Evolutionary conservation across 2,329 filamentous ascomycete species (phyloP).

Genomic region (Arthrocladium fulminans): DNA sequence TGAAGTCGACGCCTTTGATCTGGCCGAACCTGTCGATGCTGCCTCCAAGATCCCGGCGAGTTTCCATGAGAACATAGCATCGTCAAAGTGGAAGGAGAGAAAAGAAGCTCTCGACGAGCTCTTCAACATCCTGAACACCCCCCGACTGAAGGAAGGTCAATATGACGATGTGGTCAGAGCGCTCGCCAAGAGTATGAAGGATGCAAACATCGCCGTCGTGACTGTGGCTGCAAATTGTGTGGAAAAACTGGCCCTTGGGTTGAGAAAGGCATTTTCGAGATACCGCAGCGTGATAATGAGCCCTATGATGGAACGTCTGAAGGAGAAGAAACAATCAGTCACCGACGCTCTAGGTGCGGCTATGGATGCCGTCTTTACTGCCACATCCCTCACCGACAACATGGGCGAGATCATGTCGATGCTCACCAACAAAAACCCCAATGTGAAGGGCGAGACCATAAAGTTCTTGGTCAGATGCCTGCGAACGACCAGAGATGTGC

Average conservation of each 20-base stretch:
- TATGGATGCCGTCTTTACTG: slow-evolving; percentile 60
- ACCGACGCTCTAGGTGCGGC: slow-evolving; percentile 80
- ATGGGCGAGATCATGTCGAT: slow-evolving; percentile 84
- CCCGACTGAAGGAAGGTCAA: slow-evolving; percentile 81
- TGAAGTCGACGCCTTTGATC: slow-evolving; percentile 71
- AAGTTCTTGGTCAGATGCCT: slow-evolving; percentile 87
- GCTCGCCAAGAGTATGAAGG: slow-evolving; percentile 95
- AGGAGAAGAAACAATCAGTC: slow-evolving; percentile 91
- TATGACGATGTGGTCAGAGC: slow-evolving; percentile 76
- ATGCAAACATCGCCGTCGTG: slow-evolving; percentile 92
- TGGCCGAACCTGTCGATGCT: slow-evolving; percentile 79
- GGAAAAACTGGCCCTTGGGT: slow-evolving; percentile 75
- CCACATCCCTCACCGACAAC: slow-evolving; percentile 69
- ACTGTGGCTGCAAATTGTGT: slow-evolving; percentile 89
- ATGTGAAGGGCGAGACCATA: slow-evolving; percentile 91
- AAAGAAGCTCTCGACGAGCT: slow-evolving; percentile 88
- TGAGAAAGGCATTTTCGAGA: slow-evolving; percentile 68
- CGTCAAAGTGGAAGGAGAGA: slow-evolving; percentile 95
- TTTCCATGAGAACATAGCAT: slow-evolving; percentile 74
- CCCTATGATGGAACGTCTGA: slow-evolving; percentile 88
- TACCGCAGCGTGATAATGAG: slow-evolving; percentile 73
- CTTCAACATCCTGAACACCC: slow-evolving; percentile 67
- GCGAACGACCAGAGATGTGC: slow-evolving; percentile 72
- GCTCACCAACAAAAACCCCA: slow-evolving; percentile 88
- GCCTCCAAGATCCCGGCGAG: slow-evolving; percentile 70